phyloP scores from a whole-genome alignment of 306 rosid genomes.

The Medicago lupulina region DNA sequence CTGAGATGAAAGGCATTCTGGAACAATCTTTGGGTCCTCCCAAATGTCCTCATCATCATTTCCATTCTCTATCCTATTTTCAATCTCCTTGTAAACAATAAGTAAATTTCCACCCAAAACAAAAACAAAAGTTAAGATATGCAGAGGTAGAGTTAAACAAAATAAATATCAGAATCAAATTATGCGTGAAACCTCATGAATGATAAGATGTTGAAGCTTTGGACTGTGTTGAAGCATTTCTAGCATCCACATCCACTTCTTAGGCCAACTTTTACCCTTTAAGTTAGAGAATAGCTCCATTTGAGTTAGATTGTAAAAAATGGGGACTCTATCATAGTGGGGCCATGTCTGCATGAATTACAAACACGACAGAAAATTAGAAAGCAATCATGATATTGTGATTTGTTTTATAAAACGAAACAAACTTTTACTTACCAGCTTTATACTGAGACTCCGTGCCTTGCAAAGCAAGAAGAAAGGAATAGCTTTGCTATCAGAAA shows the following conservation, averaged over 20 bases:
- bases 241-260: neutral
- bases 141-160: neutral
- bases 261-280: neutral
- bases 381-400: neutral
- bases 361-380: neutral
- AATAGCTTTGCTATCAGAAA: neutral
- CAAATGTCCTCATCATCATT: neutral
- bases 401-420: too few species aligned
- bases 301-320: neutral
- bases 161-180: neutral
- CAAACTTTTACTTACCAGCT: too few species aligned
- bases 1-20: neutral
- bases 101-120: too few species aligned
- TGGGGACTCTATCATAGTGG: neutral
- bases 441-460: neutral
- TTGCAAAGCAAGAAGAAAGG: neutral
- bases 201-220: slow-evolving; percentile 1
- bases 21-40: neutral
- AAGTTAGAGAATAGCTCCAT: neutral
- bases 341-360: neutral
- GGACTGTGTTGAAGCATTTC: neutral
- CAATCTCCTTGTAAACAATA: neutral
- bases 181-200: neutral
- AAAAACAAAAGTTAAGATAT: too few species aligned
- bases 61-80: neutral